These are phyloP conservation scores for Aureobasidium melanogenum DNA, from an alignment of 2,329 filamentous ascomycete species.

Conservation along the genomic window DNA sequence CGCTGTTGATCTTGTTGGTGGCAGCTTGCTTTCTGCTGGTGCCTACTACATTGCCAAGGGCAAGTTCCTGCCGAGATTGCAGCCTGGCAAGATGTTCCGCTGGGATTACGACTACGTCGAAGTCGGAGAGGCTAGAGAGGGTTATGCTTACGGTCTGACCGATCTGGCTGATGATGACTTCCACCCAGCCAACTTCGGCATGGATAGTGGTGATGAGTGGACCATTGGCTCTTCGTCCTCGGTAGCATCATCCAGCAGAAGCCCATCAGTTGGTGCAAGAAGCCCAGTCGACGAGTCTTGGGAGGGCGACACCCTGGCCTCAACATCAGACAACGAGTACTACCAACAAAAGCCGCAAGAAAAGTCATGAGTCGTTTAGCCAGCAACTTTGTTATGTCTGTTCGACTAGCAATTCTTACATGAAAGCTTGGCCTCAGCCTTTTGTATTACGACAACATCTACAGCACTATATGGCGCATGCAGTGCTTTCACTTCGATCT, in stretches of 20 bases:
- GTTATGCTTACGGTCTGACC: conserved; percentile 47
- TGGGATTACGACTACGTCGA: conserved; percentile 97
- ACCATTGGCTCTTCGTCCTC: conserved; percentile 76
- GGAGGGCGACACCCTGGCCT: conserved; percentile 49
- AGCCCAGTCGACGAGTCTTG: conserved; percentile 49
- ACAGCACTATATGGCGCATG: background rate
- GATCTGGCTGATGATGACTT: conserved; percentile 45
- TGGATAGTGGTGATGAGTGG: conserved; percentile 72
- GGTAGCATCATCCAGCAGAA: conserved; percentile 56
- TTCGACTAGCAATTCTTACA: background rate
- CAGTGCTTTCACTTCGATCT: background rate
- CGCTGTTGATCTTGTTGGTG: conserved; percentile 82
- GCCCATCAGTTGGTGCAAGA: conserved; percentile 41
- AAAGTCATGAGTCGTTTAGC: background rate
- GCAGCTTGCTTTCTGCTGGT: conserved; percentile 54
- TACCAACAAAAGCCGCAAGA: conserved; percentile 4
- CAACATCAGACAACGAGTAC: conserved; percentile 33
- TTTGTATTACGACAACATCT: background rate
- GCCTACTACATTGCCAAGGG: conserved; percentile 76
- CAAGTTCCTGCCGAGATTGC: conserved; percentile 71
- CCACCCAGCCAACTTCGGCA: conserved; percentile 34
- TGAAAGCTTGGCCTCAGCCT: background rate
- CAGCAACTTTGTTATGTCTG: background rate
- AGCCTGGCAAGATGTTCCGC: conserved; percentile 74
- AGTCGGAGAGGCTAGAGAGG: conserved; percentile 55